Percentiles rank a stretch among this genome's conserved stretches.
Evolutionary conservation across 495 filamentous ascomycete genomes (phyloP).

Genomic region (Friedmanniomyces simplex): DNA sequence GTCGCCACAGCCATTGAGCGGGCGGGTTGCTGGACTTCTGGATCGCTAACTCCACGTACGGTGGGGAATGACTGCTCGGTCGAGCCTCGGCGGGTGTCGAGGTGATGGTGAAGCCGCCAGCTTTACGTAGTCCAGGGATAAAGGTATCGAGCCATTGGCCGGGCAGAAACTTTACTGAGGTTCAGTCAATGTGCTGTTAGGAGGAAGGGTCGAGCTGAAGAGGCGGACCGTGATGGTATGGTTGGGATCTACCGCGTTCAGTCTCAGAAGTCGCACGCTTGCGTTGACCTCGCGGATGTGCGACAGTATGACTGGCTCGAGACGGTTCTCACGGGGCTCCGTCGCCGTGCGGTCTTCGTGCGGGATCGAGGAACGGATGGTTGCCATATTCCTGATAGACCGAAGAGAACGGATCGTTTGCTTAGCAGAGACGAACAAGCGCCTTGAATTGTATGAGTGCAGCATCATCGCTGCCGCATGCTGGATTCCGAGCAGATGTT

Average conservation of each 20-base stretch:
- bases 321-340: slow-evolving; percentile 16
- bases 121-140: slow-evolving; percentile 51
- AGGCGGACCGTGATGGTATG: slow-evolving; percentile 19
- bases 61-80: slow-evolving; percentile 22
- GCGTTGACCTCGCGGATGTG: slow-evolving; percentile 22
- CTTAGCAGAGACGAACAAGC: too few species aligned
- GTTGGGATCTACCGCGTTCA: slow-evolving; percentile 12
- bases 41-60: slow-evolving; percentile 63
- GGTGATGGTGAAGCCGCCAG: slow-evolving; percentile 83
- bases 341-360: slow-evolving; percentile 23
- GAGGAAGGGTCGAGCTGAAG: background rate
- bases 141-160: slow-evolving; percentile 91
- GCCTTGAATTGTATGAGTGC: background rate
- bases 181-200: slow-evolving; percentile 47
- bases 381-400: slow-evolving; percentile 12
- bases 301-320: slow-evolving; percentile 21
- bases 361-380: slow-evolving; percentile 15
- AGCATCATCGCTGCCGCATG: background rate
- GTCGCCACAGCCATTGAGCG: slow-evolving; percentile 66
- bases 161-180: slow-evolving; percentile 55
- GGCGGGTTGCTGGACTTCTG: slow-evolving; percentile 57
- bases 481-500: too few species aligned
- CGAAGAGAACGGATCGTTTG: background rate
- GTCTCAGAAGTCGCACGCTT: slow-evolving; percentile 16
- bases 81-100: slow-evolving; percentile 46